Evolutionary conservation across 108 stramenopile species (phyloP).

Genomic region (Epipyxis sp.): DNA sequence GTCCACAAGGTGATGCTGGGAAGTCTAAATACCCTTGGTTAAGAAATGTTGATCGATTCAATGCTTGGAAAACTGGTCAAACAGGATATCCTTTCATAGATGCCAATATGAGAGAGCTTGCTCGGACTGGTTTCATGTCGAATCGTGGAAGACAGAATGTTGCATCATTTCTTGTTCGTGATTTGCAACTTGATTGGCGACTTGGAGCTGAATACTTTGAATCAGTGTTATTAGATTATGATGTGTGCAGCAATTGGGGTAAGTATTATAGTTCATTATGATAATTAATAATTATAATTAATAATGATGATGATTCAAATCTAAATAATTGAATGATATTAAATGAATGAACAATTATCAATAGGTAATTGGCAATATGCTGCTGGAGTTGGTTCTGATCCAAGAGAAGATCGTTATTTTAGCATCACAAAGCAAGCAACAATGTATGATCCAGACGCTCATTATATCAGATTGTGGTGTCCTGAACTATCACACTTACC

Average conservation of each 20-base stretch:
- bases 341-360: neutral
- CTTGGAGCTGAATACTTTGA: constrained; percentile 90
- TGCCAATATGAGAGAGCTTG: constrained; percentile 97
- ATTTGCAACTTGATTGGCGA: constrained; percentile 92
- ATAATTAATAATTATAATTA: neutral
- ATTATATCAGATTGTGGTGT: constrained; percentile 88
- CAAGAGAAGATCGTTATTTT: constrained; percentile 69
- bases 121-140: constrained; percentile 89
- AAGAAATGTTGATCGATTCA: constrained; percentile 42
- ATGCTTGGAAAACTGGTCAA: constrained; percentile 72
- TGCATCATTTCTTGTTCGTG: constrained; percentile 79
- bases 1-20: constrained; percentile 49
- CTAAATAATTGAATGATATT: no score
- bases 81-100: constrained; percentile 91
- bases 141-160: constrained; percentile 96
- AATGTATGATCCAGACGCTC: constrained; percentile 88
- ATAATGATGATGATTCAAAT: no score
- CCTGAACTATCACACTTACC: constrained; percentile 64
- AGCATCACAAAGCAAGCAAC: constrained; percentile 90
- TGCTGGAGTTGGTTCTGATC: neutral
- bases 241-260: constrained; percentile 87
- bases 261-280: no score
- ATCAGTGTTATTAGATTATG: constrained; percentile 80
- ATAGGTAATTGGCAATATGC: neutral
- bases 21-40: neutral